phyloP scores from a whole-genome alignment of 345 rosid species.

The Citrus maxima region DNA sequence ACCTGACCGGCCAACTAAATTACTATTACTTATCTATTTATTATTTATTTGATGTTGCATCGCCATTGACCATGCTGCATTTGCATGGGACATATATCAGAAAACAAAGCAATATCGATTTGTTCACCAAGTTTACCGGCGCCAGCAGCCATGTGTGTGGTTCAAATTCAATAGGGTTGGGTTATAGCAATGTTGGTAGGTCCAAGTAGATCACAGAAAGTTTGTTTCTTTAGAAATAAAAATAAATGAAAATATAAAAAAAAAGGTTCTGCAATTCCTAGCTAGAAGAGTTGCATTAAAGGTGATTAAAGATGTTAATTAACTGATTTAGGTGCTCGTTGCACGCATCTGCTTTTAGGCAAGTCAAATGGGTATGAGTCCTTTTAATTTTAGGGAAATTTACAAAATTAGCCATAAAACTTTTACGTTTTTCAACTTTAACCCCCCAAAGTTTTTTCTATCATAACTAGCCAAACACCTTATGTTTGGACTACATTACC shows the following conservation, averaged over 20 bases:
- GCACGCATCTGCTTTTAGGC: not conserved
- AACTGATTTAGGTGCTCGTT: not conserved
- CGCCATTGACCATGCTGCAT: no score
- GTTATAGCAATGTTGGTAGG: not conserved
- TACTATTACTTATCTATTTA: no score
- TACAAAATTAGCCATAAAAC: no score
- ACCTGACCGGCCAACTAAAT: no score
- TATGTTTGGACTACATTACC: no score
- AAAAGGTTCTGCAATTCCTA: not conserved
- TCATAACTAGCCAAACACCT: no score
- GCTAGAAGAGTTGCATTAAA: not conserved
- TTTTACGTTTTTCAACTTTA: no score
- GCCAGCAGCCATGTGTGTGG: not conserved
- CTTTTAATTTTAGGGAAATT: not conserved
- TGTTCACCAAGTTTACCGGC: not conserved
- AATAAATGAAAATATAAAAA: not conserved
- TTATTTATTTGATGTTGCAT: no score
- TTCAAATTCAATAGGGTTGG: not conserved
- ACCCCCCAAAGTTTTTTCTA: no score
- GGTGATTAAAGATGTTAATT: not conserved
- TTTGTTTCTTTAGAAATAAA: not conserved
- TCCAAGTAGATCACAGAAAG: not conserved
- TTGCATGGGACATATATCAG: no score
- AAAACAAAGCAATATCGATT: not conserved
- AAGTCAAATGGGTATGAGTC: not conserved